Percentiles rank a stretch among this genome's conserved stretches.
Evolutionary conservation across 305 asterid species (phyloP).

Genomic region (Plantago rigida): DNA sequence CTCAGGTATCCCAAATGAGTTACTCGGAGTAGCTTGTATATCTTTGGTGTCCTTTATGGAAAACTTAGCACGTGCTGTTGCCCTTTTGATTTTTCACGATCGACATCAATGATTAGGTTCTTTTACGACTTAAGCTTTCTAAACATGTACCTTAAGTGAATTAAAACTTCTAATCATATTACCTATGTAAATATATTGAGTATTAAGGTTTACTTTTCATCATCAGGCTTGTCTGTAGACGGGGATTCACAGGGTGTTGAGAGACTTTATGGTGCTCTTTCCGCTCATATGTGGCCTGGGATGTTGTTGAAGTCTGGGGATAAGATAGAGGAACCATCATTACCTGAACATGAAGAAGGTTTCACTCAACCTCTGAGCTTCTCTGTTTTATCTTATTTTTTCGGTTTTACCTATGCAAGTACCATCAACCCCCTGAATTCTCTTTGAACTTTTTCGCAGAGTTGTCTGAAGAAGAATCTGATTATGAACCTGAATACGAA

Average conservation of each 20-base stretch:
- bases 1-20: too few relatives aligned
- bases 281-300: slow-evolving; percentile 98
- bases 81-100: too few relatives aligned
- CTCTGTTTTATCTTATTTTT: neutral
- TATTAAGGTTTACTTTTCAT: slow-evolving; percentile 1
- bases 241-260: slow-evolving; percentile 95
- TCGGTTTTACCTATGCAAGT: neutral
- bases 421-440: neutral
- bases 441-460: slow-evolving; percentile 36
- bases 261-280: slow-evolving; percentile 75
- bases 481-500: slow-evolving; percentile 73
- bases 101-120: neutral
- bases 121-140: neutral
- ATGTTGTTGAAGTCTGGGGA: slow-evolving; percentile 89
- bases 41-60: too few relatives aligned
- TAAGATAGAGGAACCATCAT: slow-evolving; percentile 59
- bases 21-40: neutral
- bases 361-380: neutral
- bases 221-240: slow-evolving; percentile 75
- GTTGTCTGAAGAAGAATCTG: slow-evolving; percentile 75
- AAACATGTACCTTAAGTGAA: slow-evolving; percentile 2
- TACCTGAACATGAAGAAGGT: slow-evolving; percentile 67
- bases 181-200: neutral
- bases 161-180: neutral
- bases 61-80: too few relatives aligned